Evolutionary conservation across 257 asterid species (phyloP).

Genomic region (Penstemon newberryi): DNA sequence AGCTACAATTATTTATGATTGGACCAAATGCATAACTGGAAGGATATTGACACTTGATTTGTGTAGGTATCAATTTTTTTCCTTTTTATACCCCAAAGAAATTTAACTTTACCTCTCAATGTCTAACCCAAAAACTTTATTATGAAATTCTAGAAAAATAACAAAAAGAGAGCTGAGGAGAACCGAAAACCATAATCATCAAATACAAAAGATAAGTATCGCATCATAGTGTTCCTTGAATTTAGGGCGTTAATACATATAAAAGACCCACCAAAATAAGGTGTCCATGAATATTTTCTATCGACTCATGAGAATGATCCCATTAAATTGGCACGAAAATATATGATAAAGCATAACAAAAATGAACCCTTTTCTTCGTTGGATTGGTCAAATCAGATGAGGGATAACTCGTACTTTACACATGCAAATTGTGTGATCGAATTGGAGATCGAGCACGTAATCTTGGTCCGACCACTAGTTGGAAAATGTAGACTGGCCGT

Average conservation of each 20-base stretch:
- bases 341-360: conserved; percentile 20
- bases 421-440: too few species aligned
- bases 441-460: too few species aligned
- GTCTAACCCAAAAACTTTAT: background rate
- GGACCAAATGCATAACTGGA: too few species aligned
- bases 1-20: too few species aligned
- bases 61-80: background rate
- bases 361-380: background rate
- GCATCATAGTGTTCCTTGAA: conserved; percentile 33
- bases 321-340: conserved; percentile 39
- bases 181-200: conserved; percentile 14
- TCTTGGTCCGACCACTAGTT: too few species aligned
- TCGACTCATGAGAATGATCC: background rate
- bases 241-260: conserved; percentile 10
- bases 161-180: background rate
- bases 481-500: too few species aligned
- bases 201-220: background rate
- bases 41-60: too few species aligned
- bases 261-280: conserved; percentile 18
- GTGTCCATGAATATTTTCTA: conserved; percentile 10
- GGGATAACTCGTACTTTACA: too few species aligned
- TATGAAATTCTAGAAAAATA: background rate
- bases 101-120: background rate
- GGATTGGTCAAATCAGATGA: too few species aligned
- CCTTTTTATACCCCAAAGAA: too few species aligned